Conservation (phyloP, 176 grass and related monocot genomes). For the Paspalum notatum region DNA sequence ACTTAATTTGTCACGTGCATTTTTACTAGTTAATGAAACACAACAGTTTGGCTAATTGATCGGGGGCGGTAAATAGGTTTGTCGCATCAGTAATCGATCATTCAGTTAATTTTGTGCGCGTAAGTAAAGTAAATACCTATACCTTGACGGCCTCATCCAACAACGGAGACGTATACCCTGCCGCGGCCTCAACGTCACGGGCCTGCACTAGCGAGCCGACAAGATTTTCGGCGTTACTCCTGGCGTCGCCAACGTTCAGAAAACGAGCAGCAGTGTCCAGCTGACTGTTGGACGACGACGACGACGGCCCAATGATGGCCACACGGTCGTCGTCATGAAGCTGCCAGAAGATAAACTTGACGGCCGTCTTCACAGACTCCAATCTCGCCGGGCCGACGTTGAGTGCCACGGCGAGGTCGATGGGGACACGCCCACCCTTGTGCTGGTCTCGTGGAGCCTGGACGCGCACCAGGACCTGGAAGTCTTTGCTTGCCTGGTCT, state of each 20-base stretch:
- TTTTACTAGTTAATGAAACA: too few species aligned
- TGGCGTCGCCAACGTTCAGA: not conserved
- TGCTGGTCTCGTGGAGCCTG: not conserved
- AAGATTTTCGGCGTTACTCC: not conserved
- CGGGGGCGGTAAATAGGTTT: too few species aligned
- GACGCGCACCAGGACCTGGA: not conserved
- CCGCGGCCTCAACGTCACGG: not conserved
- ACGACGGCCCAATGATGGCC: not conserved
- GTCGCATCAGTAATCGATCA: too few species aligned
- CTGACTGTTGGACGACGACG: not conserved
- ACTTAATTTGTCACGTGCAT: too few species aligned
- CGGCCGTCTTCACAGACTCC: not conserved
- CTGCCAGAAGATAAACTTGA: not conserved
- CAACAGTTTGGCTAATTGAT: too few species aligned
- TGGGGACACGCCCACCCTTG: not conserved
- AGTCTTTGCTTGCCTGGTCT: not conserved
- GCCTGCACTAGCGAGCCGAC: not conserved
- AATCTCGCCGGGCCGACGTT: not conserved
- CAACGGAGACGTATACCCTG: not conserved
- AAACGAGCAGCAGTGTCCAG: not conserved
- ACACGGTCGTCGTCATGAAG: not conserved
- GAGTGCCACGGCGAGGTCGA: constrained; percentile 19
- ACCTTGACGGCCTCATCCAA: constrained; percentile 1
- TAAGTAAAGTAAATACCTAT: not conserved
- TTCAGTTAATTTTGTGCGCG: too few species aligned